Evolutionary conservation across 179 eudicot genomes (phyloP).

Genomic region (Actinidia polygama): DNA sequence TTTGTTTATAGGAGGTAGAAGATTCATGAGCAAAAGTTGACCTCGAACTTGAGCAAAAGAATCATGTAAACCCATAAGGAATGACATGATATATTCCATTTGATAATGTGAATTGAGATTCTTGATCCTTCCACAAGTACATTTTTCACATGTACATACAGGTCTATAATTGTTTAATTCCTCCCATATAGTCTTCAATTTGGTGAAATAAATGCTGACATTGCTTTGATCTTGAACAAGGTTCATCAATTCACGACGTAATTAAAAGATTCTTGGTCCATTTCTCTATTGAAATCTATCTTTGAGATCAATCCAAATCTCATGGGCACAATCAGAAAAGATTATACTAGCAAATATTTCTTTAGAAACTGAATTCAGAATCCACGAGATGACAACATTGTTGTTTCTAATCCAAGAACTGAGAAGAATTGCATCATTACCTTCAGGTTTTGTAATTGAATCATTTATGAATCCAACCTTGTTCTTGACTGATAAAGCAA

Average conservation of each 20-base stretch:
- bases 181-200: neutral
- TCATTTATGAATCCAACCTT: no score
- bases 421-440: neutral
- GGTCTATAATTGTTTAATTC: neutral
- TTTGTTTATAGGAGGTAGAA: neutral
- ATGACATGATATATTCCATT: neutral
- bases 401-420: neutral
- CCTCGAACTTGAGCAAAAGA: neutral
- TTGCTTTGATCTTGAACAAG: neutral
- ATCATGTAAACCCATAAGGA: neutral
- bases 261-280: neutral
- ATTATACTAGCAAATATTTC: neutral
- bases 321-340: neutral
- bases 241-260: neutral
- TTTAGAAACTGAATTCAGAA: neutral
- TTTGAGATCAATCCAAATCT: neutral
- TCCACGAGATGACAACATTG: neutral
- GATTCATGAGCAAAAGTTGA: neutral
- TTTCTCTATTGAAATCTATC: neutral
- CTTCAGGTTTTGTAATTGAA: neutral
- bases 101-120: neutral
- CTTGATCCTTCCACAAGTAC: neutral
- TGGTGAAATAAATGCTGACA: conserved; percentile 3
- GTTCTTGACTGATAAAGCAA: no score
- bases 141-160: neutral